Conservation (phyloP, 371 early-diverging fungal species). For the Mucor indicus region DNA sequence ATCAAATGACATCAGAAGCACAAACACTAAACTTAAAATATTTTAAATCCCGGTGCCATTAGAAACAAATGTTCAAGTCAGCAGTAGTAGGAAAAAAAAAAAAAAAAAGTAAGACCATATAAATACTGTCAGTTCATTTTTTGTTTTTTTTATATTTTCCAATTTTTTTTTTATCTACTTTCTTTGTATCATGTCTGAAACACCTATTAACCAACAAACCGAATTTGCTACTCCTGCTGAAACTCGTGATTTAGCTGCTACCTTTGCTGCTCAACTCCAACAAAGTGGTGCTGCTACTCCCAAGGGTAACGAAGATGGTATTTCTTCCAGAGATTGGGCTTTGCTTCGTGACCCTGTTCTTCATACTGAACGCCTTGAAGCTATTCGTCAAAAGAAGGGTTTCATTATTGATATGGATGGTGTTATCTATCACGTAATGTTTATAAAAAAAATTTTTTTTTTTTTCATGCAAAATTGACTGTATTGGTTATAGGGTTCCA, state of each 20-base stretch:
- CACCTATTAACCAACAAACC: not conserved
- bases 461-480: not conserved
- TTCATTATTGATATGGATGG: slow-evolving; percentile 73
- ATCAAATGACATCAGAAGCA: too few species aligned
- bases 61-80: too few species aligned
- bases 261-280: slow-evolving; percentile 21
- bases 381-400: slow-evolving; percentile 60
- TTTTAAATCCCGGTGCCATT: too few species aligned
- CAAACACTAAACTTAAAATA: too few species aligned
- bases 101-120: too few species aligned
- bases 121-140: too few species aligned
- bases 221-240: slow-evolving; percentile 12
- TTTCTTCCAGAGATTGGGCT: slow-evolving; percentile 38
- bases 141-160: too few species aligned
- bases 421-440: slow-evolving; percentile 64
- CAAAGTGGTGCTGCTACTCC: slow-evolving; percentile 1
- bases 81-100: too few species aligned
- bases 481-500: slow-evolving; percentile 38
- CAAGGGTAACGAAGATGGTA: slow-evolving; percentile 14
- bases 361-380: slow-evolving; percentile 48
- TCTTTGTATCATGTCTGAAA: slow-evolving; percentile 11
- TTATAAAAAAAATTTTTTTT: not conserved
- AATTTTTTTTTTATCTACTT: too few species aligned
- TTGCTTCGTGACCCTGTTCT: slow-evolving; percentile 39
- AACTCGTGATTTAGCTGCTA: slow-evolving; percentile 23